Conservation (phyloP, 2,329 filamentous ascomycete species). For the Diaporthe sp. region DNA sequence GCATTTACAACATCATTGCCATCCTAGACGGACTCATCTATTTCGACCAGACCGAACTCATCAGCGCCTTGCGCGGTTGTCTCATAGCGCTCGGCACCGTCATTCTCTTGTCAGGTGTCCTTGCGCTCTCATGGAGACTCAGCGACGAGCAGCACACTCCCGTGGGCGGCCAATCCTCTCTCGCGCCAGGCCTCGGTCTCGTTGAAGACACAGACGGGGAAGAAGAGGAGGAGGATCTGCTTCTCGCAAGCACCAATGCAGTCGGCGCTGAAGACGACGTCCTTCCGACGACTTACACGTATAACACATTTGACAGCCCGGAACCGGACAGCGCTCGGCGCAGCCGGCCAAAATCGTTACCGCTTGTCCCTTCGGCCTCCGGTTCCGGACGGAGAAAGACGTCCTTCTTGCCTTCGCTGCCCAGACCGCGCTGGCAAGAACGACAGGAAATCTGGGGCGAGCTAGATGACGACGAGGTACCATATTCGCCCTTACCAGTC, state of each 20-base stretch:
- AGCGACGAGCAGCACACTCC: slow-evolving; percentile 79
- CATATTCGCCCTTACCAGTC: slow-evolving; percentile 51
- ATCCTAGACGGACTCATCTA: slow-evolving; percentile 98
- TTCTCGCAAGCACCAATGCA: slow-evolving; percentile 61
- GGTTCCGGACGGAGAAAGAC: slow-evolving; percentile 26
- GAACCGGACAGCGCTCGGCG: slow-evolving; percentile 45
- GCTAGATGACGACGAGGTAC: slow-evolving; percentile 78
- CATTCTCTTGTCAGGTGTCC: slow-evolving; percentile 87
- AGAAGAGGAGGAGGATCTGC: slow-evolving; percentile 71
- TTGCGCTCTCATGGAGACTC: slow-evolving; percentile 93
- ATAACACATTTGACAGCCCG: slow-evolving; percentile 61
- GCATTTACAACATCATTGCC: slow-evolving; percentile 98
- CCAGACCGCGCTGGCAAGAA: slow-evolving; percentile 69
- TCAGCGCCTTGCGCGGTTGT: slow-evolving; percentile 80
- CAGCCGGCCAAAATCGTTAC: slow-evolving; percentile 44
- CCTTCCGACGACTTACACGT: slow-evolving; percentile 52
- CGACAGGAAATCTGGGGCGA: slow-evolving; percentile 89
- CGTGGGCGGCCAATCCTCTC: slow-evolving; percentile 72
- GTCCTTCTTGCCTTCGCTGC: slow-evolving; percentile 14
- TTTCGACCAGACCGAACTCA: slow-evolving; percentile 87
- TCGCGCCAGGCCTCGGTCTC: slow-evolving; percentile 86
- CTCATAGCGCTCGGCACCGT: slow-evolving; percentile 89
- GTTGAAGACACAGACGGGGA: slow-evolving; percentile 77
- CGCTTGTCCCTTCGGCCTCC: slow-evolving; percentile 15
- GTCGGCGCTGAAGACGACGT: slow-evolving; percentile 55